Conservation (phyloP, 129 eudicot species). For the Solidago caesia region DNA sequence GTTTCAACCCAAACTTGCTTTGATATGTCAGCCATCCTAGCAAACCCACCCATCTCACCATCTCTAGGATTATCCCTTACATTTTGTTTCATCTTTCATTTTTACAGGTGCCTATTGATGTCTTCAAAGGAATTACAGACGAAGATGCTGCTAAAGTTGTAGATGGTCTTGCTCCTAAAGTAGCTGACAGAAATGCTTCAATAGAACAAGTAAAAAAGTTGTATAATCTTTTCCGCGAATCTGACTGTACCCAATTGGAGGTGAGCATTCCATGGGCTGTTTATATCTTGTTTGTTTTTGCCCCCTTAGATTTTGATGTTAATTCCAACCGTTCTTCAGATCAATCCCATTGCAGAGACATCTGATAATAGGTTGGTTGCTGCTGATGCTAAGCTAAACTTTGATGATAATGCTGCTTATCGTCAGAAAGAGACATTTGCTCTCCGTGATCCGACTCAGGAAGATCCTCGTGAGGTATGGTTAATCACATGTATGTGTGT, state of each 20-base stretch:
- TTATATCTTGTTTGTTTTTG: neutral
- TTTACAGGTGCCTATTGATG: slow-evolving; percentile 88
- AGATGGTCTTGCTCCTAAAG: slow-evolving; percentile 89
- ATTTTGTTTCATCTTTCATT: neutral
- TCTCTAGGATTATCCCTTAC: too few species aligned
- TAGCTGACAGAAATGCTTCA: slow-evolving; percentile 71
- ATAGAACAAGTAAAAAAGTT: slow-evolving; percentile 97
- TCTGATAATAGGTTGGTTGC: slow-evolving; percentile 85
- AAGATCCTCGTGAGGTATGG: slow-evolving; percentile 97
- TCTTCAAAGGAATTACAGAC: slow-evolving; percentile 90
- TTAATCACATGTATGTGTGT: neutral
- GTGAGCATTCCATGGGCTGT: slow-evolving; percentile 35
- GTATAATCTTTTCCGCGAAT: slow-evolving; percentile 81
- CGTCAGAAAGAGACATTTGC: slow-evolving; percentile 88
- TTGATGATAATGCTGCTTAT: slow-evolving; percentile 92
- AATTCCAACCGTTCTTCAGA: slow-evolving; percentile 39
- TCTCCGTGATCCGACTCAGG: slow-evolving; percentile 96
- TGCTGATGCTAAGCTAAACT: slow-evolving; percentile 95
- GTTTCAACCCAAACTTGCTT: too few species aligned
- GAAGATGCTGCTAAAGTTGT: slow-evolving; percentile 99
- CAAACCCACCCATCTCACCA: too few species aligned
- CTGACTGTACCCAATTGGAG: slow-evolving; percentile 88
- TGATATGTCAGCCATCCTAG: too few species aligned
- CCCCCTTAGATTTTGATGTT: neutral
- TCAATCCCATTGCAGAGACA: slow-evolving; percentile 97